Conservation (phyloP, 495 filamentous ascomycete genomes). For the Filosporella fistucella region DNA sequence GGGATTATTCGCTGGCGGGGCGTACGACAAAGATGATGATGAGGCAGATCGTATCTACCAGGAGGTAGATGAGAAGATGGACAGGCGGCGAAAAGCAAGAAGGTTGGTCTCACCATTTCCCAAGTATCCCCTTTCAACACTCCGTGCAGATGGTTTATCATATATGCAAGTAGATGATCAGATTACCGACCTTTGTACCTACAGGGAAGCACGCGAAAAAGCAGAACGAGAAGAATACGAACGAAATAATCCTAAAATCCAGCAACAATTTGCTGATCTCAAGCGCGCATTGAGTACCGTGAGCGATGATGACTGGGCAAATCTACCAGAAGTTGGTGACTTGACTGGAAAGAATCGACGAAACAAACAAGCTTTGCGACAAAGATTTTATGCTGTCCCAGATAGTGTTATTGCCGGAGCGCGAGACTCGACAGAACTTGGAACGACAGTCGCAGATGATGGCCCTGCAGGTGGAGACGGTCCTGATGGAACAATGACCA, state of each 20-base stretch:
- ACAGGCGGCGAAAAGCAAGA: constrained; percentile 74
- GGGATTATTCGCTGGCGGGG: constrained; percentile 87
- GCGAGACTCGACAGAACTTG: constrained; percentile 72
- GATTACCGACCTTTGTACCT: constrained; percentile 76
- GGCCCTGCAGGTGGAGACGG: constrained; percentile 50
- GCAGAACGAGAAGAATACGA: constrained; percentile 93
- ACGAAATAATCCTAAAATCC: constrained; percentile 94
- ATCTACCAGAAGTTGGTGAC: constrained; percentile 91
- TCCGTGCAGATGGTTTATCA: constrained; percentile 65
- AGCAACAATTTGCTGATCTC: constrained; percentile 95
- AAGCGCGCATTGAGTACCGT: constrained; percentile 86
- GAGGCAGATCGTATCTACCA: constrained; percentile 95
- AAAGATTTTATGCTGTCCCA: constrained; percentile 93
- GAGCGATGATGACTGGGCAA: constrained; percentile 95
- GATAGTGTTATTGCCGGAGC: constrained; percentile 93
- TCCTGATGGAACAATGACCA: constrained; percentile 84
- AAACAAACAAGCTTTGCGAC: constrained; percentile 71
- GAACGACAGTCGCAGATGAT: constrained; percentile 79
- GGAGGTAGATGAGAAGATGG: constrained; percentile 95
- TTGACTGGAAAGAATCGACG: constrained; percentile 90
- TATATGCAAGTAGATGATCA: constrained; percentile 59
- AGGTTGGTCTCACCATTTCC: constrained; percentile 66
- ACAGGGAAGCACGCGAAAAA: constrained; percentile 92
- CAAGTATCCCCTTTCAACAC: constrained; percentile 12
- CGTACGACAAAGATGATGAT: constrained; percentile 94